Evolutionary conservation across 805 yeast genomes (phyloP), one percentile per base, ranked within the genome.

Genomic region (Wickerhamomyces chambardii): DNA sequence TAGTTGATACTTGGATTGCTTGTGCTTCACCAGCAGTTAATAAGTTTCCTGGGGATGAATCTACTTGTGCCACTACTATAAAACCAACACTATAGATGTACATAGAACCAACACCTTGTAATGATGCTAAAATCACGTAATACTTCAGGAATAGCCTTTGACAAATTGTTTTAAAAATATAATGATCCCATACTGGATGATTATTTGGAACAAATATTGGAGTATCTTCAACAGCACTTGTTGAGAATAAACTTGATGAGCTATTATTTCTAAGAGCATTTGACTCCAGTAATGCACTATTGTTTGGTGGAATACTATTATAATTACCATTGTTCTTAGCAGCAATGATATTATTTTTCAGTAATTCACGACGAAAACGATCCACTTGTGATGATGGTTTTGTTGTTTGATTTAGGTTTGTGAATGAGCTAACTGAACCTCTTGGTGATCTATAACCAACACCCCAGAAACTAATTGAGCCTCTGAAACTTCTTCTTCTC

Each of bases 81-180:
- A 76, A 82, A 0, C 94, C 94, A 26, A 83, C 78, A 3, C 83
- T 70, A 48, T 68, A 83, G 19, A 83, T 81, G 49, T 81, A 83
- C 54, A 74, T 70, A 51, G 81, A 89, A 4, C 87, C 84, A 30
- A 76, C 61, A 2, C 84, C 79, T 48, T 78, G 72, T 30, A 73
- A 56, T 5, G 72, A 53, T 1, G 83, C 73, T 17, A 79, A 59
- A n/a, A 75, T 63, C 6, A 73, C 31, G 44, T 65, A 78, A 43
- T 75, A 79, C 8, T 67, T 56, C 15, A 77, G 41, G 38, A 76
- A 82, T 2, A 57, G 27, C 17, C 51, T 35, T 9, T 47, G 40
- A 7, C 28, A 30, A 17, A 51, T 45, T 7, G 47, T 36, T 31
- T 50, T 38, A 9, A 49, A 28, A 9, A 50, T 41, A 15, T 48